Base-by-base conservation (phyloP, 2,329 filamentous ascomycete species). In the Ascochyta fabae region DNA sequence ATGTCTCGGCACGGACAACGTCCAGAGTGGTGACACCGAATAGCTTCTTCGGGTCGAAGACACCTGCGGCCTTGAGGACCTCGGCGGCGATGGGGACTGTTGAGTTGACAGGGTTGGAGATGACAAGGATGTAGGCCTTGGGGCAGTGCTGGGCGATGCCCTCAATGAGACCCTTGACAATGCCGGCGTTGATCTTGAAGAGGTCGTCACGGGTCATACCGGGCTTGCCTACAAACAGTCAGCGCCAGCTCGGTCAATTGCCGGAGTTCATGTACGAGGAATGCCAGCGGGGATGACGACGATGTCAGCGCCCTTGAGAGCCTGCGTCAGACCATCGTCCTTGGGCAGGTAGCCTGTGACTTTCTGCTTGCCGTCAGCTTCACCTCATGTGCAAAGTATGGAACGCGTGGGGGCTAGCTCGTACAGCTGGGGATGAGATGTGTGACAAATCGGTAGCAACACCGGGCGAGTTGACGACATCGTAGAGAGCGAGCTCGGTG, bases 141-240 rank as follows among this genome's bases (percentile, higher is more conserved):
- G 95, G 95, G 76, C 88, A 88, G 74, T 89, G 87, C 76, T 97
- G 88, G 69, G 94, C 92, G 70, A 92, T 87, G 48, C 90, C 88
- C 83, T 96, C 90, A 70, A 96, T 89, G 67, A 99, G 85, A 69
- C 91, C 92, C 81, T 95, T 92, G 75, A 99, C 95, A 75, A 99
- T 99, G 71, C 93, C 91, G 59, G 95, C 95, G 79, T 99, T 99
- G 85, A 97, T 96, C 83, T 97, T 97, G 90, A 99, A 99, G 57
- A 99, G 91, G 77, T 98, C 95, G 73, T 99, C 95, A 82, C 95
- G 92, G 79, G 91, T 97, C 95, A 99, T 99, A 73, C 95, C 95
- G 71, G 95, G 95, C 86, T 98, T 98, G 81, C 94, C 94, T 97
- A 64, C 56, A 56, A n/a, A 27, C 22, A n/a, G 41, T 74, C 45